Percentiles rank a stretch among this genome's conserved stretches.
phyloP scores from a whole-genome alignment of 2,329 filamentous ascomycete genomes.

The Trichoderma semiorbis region DNA sequence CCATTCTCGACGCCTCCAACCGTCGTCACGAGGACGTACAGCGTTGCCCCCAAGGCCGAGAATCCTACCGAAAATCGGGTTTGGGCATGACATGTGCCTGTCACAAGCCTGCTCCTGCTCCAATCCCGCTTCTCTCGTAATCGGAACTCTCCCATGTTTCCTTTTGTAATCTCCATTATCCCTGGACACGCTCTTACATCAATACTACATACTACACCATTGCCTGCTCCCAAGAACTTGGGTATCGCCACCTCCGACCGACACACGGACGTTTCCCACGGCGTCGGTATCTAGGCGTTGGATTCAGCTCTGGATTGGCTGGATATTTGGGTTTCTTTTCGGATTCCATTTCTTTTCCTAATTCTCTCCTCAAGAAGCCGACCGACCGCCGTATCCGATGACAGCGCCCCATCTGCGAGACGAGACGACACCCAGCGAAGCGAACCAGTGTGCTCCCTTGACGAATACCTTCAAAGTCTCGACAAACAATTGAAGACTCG shows the following conservation, averaged over 20 bases:
- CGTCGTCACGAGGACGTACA: slow-evolving; percentile 13
- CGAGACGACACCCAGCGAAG: background rate
- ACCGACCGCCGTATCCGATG: background rate
- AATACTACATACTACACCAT: background rate
- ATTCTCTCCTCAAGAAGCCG: background rate
- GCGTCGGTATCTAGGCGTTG: background rate
- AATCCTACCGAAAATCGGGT: slow-evolving; percentile 4
- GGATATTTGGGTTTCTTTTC: background rate
- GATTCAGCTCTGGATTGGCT: background rate
- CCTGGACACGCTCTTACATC: background rate
- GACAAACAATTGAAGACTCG: background rate
- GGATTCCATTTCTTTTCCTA: background rate
- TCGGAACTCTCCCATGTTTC: background rate
- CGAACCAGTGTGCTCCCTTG: background rate
- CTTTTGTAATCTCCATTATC: background rate
- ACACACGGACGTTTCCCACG: background rate
- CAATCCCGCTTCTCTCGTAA: background rate
- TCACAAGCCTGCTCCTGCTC: background rate
- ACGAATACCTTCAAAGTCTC: background rate
- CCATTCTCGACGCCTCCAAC: background rate
- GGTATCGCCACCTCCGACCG: slow-evolving; percentile 6
- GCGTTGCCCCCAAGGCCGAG: background rate
- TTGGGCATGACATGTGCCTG: slow-evolving; percentile 14
- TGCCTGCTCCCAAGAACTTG: background rate
- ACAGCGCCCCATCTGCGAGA: background rate